A percentile compares a stretch with the other conserved stretches of the same genome.
These are phyloP conservation scores for Metarhizium robertsii DNA, from an alignment of 2,329 filamentous ascomycete species.

Conservation along the genomic window DNA sequence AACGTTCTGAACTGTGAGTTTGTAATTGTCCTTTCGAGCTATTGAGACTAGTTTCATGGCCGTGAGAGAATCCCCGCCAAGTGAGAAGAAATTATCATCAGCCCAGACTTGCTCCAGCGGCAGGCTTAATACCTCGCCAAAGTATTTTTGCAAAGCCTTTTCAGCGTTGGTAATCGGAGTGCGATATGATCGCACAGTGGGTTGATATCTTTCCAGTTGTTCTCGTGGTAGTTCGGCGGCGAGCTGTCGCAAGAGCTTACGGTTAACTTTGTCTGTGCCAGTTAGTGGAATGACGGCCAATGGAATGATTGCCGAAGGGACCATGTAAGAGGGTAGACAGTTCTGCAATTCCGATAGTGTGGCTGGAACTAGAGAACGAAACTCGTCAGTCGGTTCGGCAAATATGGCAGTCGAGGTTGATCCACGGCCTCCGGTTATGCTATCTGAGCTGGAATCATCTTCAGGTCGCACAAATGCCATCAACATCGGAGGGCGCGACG, in stretches of 20 bases:
- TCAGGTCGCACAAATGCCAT: background rate
- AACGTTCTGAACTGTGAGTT: no score
- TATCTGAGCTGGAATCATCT: background rate
- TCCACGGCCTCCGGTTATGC: background rate
- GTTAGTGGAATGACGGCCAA: background rate
- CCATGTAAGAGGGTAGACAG: constrained; percentile 3
- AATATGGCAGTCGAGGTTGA: background rate
- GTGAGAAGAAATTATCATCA: background rate
- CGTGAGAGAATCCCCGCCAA: constrained; percentile 2
- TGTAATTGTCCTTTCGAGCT: no score
- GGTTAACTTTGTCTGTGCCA: background rate
- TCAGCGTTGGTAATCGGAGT: background rate
- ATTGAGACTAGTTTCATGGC: background rate
- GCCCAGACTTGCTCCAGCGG: background rate
- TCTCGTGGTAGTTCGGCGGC: background rate
- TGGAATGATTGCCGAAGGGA: background rate
- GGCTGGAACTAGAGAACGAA: background rate
- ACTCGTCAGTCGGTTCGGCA: no score
- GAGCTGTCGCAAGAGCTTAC: background rate
- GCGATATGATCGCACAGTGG: no score
- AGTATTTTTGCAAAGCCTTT: background rate
- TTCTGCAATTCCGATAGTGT: background rate
- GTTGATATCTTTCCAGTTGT: background rate
- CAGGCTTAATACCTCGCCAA: background rate
- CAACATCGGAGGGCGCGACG: background rate